Evolutionary conservation across 345 rosid genomes (phyloP), one percentile per base, ranked within the genome.

Genomic region (Diplotaxis tenuifolia): DNA sequence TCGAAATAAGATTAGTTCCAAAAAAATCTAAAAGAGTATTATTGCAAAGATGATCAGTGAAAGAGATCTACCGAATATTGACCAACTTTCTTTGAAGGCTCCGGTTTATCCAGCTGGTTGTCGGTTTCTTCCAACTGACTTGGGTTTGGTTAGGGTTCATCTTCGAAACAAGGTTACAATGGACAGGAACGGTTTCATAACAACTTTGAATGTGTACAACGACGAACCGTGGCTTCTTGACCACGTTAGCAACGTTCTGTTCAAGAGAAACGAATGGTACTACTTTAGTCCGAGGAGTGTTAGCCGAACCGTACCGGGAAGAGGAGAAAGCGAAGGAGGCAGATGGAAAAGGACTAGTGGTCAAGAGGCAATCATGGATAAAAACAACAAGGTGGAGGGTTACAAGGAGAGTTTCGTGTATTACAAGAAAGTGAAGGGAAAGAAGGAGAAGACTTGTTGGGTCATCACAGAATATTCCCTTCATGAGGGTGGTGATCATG

Each of bases 151-250:
- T 28, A 70, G 45, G 19, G 9, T 18, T 50, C 1, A 38, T 18
- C 73, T 58, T 58, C n/a, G 29, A 18, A 28, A 42, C 21, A 40
- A 4, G 73, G 45, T 27, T 2, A 7, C 27, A 1, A 18, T 14
- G 2, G 27, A 58, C 2, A 0, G 42, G 4, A 42, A 28, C 45
- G 14, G 20, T 18, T 42, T 42, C 45, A 27, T 70, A 42, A 70
- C 65, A 58, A 42, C 42, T 18, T 18, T 40, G 57, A 42, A 69
- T 22, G 6, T 58, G 19, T 58, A 69, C 65, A 7, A 18, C 15
- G 29, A 45, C 15, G 45, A 58, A 5, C 56, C 56, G n/a, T 69
- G 73, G 73, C 65, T 11, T 69, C 73, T 57, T 40, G 5, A 47
- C 18, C 65, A 58, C 56, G 56, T 69, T 40, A 8, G 6, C 4